These are phyloP conservation scores for Pichia kluyveri DNA, from an alignment of 805 yeast genomes.

Conservation along the genomic window DNA sequence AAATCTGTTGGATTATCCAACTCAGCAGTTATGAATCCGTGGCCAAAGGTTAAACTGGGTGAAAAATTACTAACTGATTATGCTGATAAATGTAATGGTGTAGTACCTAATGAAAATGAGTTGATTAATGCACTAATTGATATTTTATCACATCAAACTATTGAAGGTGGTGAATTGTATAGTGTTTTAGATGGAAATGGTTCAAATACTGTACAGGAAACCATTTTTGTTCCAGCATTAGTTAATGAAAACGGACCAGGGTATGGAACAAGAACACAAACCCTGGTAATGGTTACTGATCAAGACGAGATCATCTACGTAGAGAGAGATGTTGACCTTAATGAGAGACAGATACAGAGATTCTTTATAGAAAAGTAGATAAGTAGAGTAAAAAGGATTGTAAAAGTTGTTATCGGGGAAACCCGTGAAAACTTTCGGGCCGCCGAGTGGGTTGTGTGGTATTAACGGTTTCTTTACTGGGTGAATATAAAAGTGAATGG, in stretches of 20 bases:
- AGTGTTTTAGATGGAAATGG: background rate
- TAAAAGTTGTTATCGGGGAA: too few relatives aligned
- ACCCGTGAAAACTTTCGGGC: background rate
- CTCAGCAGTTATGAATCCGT: slow-evolving; percentile 55
- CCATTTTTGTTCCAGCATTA: slow-evolving; percentile 7
- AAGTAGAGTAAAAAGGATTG: background rate
- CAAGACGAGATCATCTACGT: background rate
- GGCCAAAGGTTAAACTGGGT: slow-evolving; percentile 69
- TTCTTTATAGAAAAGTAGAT: background rate
- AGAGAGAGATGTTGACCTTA: background rate
- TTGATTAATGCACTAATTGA: background rate
- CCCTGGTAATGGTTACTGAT: slow-evolving; percentile 5
- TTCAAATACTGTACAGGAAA: background rate
- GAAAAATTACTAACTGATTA: slow-evolving; percentile 45
- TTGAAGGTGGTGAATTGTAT: slow-evolving; percentile 28
- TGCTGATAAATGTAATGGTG: slow-evolving; percentile 16
- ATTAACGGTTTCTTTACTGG: background rate
- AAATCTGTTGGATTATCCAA: slow-evolving; percentile 55
- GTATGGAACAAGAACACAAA: slow-evolving; percentile 12
- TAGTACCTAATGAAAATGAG: background rate
- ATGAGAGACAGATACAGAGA: background rate
- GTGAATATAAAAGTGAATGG: background rate
- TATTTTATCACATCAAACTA: background rate
- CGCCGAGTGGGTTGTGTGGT: slow-evolving; percentile 1
- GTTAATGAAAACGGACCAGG: background rate